Conservation (phyloP, 208 protist genomes). For the Acanthamoeba sp. region DNA sequence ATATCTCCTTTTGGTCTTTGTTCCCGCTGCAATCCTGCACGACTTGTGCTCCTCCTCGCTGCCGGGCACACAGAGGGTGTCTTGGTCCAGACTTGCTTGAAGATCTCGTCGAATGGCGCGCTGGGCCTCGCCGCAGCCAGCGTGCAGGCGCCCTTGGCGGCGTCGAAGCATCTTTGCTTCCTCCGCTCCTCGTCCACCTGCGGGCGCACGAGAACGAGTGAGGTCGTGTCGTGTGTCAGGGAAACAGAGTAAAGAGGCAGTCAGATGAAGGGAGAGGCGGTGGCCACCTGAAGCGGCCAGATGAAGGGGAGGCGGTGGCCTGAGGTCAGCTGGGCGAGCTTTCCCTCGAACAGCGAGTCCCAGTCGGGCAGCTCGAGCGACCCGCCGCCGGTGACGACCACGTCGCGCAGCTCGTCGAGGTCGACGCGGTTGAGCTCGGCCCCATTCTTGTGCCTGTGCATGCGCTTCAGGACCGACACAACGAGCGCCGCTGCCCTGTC, state of each 20-base stretch:
- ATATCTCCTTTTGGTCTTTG: too few species aligned
- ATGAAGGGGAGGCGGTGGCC: background rate
- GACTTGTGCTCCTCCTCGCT: too few species aligned
- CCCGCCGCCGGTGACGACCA: background rate
- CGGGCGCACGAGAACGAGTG: too few species aligned
- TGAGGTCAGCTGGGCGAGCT: background rate
- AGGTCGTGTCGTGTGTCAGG: too few species aligned
- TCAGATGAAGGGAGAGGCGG: background rate
- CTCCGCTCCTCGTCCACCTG: background rate
- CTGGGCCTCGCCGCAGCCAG: background rate
- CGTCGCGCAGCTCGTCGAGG: background rate
- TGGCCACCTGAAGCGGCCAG: too few species aligned
- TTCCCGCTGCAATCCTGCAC: too few species aligned
- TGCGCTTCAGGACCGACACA: background rate
- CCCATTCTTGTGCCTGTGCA: background rate
- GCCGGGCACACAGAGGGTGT: too few species aligned
- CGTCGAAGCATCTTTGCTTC: background rate
- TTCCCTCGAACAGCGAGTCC: background rate
- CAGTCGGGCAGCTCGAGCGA: background rate
- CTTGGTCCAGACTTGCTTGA: background rate
- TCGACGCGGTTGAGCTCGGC: background rate
- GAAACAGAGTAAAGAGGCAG: background rate
- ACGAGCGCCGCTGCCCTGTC: background rate
- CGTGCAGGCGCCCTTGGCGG: background rate
- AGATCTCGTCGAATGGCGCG: background rate